Conservation (phyloP, 192 early-diverging fungal species). For the Polychytrium aggregatum region DNA sequence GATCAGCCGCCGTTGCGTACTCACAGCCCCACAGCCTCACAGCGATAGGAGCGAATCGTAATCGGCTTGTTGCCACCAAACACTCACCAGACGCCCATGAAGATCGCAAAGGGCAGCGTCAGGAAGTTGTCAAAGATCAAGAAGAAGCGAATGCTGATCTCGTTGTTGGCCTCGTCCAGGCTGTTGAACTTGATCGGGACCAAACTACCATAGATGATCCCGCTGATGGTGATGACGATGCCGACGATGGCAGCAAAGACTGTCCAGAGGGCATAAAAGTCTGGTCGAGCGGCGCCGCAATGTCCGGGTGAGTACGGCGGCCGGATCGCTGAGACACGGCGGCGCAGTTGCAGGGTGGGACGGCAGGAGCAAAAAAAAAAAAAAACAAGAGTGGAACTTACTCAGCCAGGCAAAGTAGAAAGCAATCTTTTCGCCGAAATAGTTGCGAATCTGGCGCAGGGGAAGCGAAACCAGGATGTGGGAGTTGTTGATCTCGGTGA, state of each 20-base stretch:
- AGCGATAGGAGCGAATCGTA: too few relatives aligned
- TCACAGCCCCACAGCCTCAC: too few relatives aligned
- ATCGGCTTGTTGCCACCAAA: too few relatives aligned
- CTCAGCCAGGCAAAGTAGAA: slow-evolving; percentile 61
- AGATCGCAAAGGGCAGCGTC: slow-evolving; percentile 43
- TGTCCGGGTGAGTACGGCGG: too few relatives aligned
- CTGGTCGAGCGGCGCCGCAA: slow-evolving; percentile 4
- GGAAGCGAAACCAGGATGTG: slow-evolving; percentile 1
- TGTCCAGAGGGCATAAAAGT: slow-evolving; percentile 51
- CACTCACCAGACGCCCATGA: slow-evolving; percentile 51
- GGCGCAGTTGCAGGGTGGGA: too few relatives aligned
- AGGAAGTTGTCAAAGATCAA: slow-evolving; percentile 48
- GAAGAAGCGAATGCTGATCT: slow-evolving; percentile 10
- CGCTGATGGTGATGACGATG: slow-evolving; percentile 16
- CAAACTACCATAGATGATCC: slow-evolving; percentile 11
- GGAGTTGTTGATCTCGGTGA: too few relatives aligned
- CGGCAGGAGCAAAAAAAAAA: too few relatives aligned
- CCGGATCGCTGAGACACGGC: too few relatives aligned
- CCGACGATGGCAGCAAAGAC: slow-evolving; percentile 33
- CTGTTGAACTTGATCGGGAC: too few relatives aligned
- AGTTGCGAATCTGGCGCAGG: slow-evolving; percentile 21
- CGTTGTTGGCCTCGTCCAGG: slow-evolving; percentile 7
- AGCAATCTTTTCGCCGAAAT: slow-evolving; percentile 61
- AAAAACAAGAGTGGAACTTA: too few relatives aligned
- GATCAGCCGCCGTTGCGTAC: too few relatives aligned